Base-by-base conservation (phyloP, 1,284 basidiomycete genomes). In the Fomitopsis schrenkii region DNA sequence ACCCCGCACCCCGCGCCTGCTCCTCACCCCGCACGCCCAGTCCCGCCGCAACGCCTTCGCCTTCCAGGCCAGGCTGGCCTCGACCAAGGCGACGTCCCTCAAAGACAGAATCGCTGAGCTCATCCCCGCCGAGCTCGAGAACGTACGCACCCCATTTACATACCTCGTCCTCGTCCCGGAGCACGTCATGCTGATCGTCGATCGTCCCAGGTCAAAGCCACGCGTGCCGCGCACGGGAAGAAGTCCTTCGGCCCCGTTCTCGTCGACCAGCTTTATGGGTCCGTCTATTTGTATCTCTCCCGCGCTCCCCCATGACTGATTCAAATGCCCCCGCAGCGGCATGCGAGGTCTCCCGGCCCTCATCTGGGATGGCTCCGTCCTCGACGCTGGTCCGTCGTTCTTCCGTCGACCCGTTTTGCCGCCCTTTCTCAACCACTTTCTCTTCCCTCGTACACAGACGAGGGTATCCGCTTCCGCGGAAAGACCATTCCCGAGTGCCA, bases 351-450 rank as follows among this genome's bases (percentile, higher is more conserved):
- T 92, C 53, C 90, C 90, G 60, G 87, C 88, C 44, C 81, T 97
- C 69, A 92, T 97, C 70, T 97, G 95, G 95, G 95, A 98, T 71
- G 95, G 91, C 63, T 98, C 95, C 63, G 95, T 98, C 64, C 88
- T 98, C 67, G 95, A 97, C 74, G 84, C 95, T 63, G 88, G 90
- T 88, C 59, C 63, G 81, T 75, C 52, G 33, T 30, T 38, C 22
- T 38, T n/a, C 53, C 54, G 56, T 59, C 64, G 50, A 55, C 28
- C 15, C 57, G 60, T 41, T 36, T 59, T 50, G 46, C 33, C 28
- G 41, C 28, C 48, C 52, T 35, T 40, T 41, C 50, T 59, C 33
- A 55, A 35, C 28, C 22, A n/a, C 35, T 22, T 22, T 22, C 22
- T 22, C 22, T 22, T 22, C 22, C 28, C 59, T 22, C 0, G 22